Conservation (phyloP, 1,139 yeast genomes). For the Meyerozyma smithsonii region DNA sequence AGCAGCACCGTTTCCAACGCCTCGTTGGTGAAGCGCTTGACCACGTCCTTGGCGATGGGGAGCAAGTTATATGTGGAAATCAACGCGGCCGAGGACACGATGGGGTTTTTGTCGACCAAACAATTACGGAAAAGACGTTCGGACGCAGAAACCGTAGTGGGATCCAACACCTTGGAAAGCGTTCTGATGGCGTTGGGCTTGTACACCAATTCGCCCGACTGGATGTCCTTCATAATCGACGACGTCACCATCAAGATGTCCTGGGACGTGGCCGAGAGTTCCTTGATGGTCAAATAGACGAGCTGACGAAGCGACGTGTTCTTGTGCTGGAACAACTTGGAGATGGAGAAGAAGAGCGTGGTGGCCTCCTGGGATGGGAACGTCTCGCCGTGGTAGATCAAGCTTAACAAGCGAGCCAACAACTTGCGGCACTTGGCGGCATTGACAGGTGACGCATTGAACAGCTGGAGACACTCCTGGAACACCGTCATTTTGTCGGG, state of each 20-base stretch:
- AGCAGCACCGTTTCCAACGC: constrained; percentile 81
- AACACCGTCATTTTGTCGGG: constrained; percentile 97
- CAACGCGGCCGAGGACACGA: constrained; percentile 87
- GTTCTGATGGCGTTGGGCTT: constrained; percentile 96
- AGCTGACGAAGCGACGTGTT: constrained; percentile 88
- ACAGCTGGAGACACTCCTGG: constrained; percentile 91
- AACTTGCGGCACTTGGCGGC: constrained; percentile 81
- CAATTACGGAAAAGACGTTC: constrained; percentile 92
- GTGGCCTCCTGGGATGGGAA: constrained; percentile 92
- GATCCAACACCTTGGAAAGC: constrained; percentile 82
- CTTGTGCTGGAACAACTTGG: constrained; percentile 91
- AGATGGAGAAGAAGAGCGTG: constrained; percentile 85
- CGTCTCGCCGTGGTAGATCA: constrained; percentile 77
- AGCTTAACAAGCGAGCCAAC: constrained; percentile 66
- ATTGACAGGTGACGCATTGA: constrained; percentile 87
- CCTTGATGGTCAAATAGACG: constrained; percentile 92
- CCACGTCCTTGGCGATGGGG: constrained; percentile 87
- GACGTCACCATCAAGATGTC: constrained; percentile 97
- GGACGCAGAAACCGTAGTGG: constrained; percentile 88
- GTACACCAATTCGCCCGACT: constrained; percentile 78
- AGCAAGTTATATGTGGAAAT: constrained; percentile 85
- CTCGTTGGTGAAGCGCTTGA: constrained; percentile 90
- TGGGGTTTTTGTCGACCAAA: constrained; percentile 85
- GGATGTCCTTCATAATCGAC: constrained; percentile 96
- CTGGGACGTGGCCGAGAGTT: constrained; percentile 75